A percentile compares a stretch with the other conserved stretches of the same genome.
Conservation (phyloP, 2,329 filamentous ascomycete species). For the Paecilomyces fulvus region DNA sequence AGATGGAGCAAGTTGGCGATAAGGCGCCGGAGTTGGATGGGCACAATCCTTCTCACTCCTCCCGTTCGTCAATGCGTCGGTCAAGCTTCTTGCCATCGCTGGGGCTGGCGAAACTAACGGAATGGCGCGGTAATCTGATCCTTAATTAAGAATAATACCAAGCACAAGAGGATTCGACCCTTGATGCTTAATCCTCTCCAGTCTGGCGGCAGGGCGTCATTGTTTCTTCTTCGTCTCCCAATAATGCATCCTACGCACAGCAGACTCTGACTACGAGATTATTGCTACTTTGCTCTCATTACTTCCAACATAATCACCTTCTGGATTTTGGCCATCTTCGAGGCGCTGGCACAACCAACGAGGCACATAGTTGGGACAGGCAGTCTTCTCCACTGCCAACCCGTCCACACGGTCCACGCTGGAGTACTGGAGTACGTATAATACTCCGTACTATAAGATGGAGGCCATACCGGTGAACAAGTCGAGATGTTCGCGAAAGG, state of each 20-base stretch:
- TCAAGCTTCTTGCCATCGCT: constrained; percentile 3
- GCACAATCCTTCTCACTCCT: not conserved
- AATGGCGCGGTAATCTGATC: not conserved
- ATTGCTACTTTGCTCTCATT: not conserved
- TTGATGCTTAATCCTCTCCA: not conserved
- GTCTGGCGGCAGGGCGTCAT: not conserved
- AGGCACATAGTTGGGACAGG: not conserved
- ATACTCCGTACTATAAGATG: not conserved
- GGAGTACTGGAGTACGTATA: not conserved
- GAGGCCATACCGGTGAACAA: not conserved
- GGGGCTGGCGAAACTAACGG: not conserved
- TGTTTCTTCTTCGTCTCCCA: not conserved
- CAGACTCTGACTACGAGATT: not conserved
- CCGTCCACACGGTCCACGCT: not conserved
- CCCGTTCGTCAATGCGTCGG: not conserved
- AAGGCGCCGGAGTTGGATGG: not conserved
- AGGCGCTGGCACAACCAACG: not conserved
- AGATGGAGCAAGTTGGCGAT: not conserved
- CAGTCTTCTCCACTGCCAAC: not conserved
- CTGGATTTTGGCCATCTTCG: not conserved
- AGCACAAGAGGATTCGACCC: not conserved
- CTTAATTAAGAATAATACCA: not conserved
- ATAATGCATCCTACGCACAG: not conserved
- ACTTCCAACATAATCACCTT: not conserved
- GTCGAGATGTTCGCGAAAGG: not conserved